Conservation (phyloP, 2,329 filamentous ascomycete genomes). For the Aureobasidium sp. region DNA sequence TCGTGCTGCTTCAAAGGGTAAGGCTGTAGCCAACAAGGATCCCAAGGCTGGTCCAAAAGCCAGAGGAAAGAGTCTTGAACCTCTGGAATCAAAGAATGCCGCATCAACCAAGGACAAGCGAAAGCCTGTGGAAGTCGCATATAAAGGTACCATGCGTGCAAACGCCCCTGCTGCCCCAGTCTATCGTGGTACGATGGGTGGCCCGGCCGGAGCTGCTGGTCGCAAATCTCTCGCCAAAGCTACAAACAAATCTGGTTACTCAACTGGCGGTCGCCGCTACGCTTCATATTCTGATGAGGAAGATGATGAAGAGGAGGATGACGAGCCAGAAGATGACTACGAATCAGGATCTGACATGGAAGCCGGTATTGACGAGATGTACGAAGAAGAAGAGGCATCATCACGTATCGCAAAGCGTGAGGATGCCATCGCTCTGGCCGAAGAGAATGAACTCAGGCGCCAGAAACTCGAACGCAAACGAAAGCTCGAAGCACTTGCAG, state of each 20-base stretch:
- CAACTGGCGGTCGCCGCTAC: slow-evolving; percentile 26
- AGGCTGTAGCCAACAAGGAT: slow-evolving; percentile 29
- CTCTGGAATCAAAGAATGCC: slow-evolving; percentile 21
- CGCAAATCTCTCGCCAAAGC: slow-evolving; percentile 24
- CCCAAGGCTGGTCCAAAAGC: slow-evolving; percentile 22
- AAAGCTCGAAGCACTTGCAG: slow-evolving; percentile 32
- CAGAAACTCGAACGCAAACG: slow-evolving; percentile 52
- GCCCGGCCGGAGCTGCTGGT: slow-evolving; percentile 30
- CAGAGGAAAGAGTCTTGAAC: slow-evolving; percentile 29
- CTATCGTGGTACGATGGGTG: slow-evolving; percentile 43
- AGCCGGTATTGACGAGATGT: slow-evolving; percentile 65
- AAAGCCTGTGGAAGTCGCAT: slow-evolving; percentile 35
- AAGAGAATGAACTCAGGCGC: slow-evolving; percentile 55
- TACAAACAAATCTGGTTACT: slow-evolving; percentile 26
- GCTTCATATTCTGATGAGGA: slow-evolving; percentile 35
- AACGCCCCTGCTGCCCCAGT: slow-evolving; percentile 21
- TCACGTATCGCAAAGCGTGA: slow-evolving; percentile 58
- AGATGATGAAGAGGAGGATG: slow-evolving; percentile 42
- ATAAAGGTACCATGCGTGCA: slow-evolving; percentile 35
- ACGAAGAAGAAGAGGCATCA: slow-evolving; percentile 61
- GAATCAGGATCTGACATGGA: slow-evolving; percentile 72
- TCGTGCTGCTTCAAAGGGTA: slow-evolving; percentile 36
- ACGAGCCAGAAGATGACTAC: slow-evolving; percentile 55
- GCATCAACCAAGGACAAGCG: slow-evolving; percentile 30
- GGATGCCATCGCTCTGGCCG: slow-evolving; percentile 56